These are phyloP conservation scores for Cystofilobasidium bisporidii DNA, from an alignment of 768 basidiomycete genomes.

Conservation along the genomic window DNA sequence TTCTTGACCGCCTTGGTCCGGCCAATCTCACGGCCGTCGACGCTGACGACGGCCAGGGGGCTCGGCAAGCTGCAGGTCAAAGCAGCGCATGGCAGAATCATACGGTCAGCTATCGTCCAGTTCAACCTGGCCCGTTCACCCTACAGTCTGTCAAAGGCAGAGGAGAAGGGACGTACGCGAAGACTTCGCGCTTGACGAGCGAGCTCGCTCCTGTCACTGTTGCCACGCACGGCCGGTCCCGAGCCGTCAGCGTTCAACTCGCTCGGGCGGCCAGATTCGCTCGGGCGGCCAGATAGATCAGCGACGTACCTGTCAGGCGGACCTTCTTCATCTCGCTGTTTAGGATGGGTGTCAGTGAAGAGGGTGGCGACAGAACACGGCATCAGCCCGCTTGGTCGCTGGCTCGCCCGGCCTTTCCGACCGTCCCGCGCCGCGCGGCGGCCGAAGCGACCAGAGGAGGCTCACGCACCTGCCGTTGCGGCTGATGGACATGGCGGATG, in stretches of 20 bases:
- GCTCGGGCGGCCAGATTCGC: too few relatives aligned
- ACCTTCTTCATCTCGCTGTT: constrained; percentile 21
- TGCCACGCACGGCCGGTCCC: background rate
- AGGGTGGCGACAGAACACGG: too few relatives aligned
- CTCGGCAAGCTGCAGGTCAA: constrained; percentile 73
- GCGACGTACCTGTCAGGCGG: constrained; percentile 25
- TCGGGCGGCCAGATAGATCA: background rate
- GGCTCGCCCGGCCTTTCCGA: too few relatives aligned
- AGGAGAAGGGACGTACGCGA: constrained; percentile 8
- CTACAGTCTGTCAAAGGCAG: background rate
- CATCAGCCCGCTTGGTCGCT: too few relatives aligned
- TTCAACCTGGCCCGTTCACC: too few relatives aligned
- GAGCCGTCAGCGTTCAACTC: too few relatives aligned
- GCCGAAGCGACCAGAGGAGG: too few relatives aligned
- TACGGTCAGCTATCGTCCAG: background rate
- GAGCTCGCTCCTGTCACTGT: constrained; percentile 90
- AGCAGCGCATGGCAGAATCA: too few relatives aligned
- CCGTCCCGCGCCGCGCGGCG: too few relatives aligned
- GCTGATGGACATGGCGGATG: too few relatives aligned
- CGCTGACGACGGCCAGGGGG: constrained; percentile 96
- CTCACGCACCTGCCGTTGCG: too few relatives aligned
- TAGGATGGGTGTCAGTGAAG: too few relatives aligned
- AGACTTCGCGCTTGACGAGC: constrained; percentile 81
- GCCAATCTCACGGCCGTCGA: constrained; percentile 93
- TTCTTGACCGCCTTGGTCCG: constrained; percentile 96